Evolutionary conservation across 164 flowering plant species (phyloP), one percentile per base, ranked within the genome.

Genomic region (Umbilicus rupestris): DNA sequence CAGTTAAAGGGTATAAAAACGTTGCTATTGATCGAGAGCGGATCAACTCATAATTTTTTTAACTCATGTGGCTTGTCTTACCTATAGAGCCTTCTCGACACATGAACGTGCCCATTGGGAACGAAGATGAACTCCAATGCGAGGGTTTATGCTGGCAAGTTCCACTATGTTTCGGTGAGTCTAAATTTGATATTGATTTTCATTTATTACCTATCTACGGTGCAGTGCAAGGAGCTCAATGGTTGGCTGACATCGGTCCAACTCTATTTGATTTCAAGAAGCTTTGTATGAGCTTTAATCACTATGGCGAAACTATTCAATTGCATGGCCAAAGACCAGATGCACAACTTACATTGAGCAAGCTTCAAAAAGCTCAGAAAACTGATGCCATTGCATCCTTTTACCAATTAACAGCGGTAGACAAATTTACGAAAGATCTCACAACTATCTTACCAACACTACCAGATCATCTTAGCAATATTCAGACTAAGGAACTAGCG

Each of bases 21-120:
- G 5, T 10, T 17, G 19, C 2, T 64, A 7, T 8, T 64, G 9
- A 64, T 73, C 7, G 76, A 73, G 8, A 63, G 67, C 7, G 67
- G 76, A 29, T 69, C 67, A 30, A 69, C 76, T 35, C 70, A 70
- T 59, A 70, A 73, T 39, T 73, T 73, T 50, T 49, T 73, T 69
- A 22, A 15, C 63, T 7, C n/a, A 50, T 9, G 62, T 37, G 39
- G 30, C 30, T 1, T 19, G 26, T 4, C 14, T 26, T 19, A 26
- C 37, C 49, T 5, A 11, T 64, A n/a, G 1, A 20, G 16, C 14
- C 58, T 12, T 12, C 58, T 1, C 28, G 22, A 20, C 46, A 62
- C 10, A 49, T 66, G 19, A 46, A 70, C 39, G 73, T 70, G 5
- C 52, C 62, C 58, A 49, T 44, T 24, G 55, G 29, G 8, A 41